Evolutionary conservation across 306 rosid genomes (phyloP), one percentile per base, ranked within the genome.

Genomic region (Mimosa pudica): DNA sequence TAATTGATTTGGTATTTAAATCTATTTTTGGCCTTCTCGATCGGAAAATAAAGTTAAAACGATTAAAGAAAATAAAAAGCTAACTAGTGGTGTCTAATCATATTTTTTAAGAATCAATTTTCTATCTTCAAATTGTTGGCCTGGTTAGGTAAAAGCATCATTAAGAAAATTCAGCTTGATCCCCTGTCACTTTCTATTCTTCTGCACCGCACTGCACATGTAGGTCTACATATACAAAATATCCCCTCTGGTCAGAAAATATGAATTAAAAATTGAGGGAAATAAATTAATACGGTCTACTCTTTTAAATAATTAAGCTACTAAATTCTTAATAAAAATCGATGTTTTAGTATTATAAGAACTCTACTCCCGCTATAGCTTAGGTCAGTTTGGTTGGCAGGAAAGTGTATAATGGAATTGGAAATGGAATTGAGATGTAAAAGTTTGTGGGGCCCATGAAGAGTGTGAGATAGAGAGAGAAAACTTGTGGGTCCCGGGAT

Each of bases 31-130:
- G 52, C 57, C 12, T 36, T 80, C 77, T 18, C 6, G 47, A 5
- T 18, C 6, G 47, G 9, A 36, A 48, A 75, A 45, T 9, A 17
- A 66, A 33, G 24, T 49, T 81, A 44, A 55, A 6, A 38, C 42
- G 42, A 38, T 38, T 38, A 38, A 5, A 38, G 42, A 5, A 5
- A 5, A 16, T 1, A 66, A 24, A 24, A 46, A 38, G 61, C 16
- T 33, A 72, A 49, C 36, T 71, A 77, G 85, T 77, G 85, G 17
- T 63, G 81, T 82, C 85, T 63, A 71, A 42, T 82, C 81, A 71
- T 18, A 32, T 38, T 14, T 62, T 62, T 35, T 70, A 52, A 20
- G 76, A 82, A 70, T 80, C 60, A 62, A 61, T 54, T 71, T 71
- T 62, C 64, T 51, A 64, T 61, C 69, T 76, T 77, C 52, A 82